phyloP scores from a whole-genome alignment of 2,329 filamentous ascomycete genomes.

The Calonectria henricotiae region DNA sequence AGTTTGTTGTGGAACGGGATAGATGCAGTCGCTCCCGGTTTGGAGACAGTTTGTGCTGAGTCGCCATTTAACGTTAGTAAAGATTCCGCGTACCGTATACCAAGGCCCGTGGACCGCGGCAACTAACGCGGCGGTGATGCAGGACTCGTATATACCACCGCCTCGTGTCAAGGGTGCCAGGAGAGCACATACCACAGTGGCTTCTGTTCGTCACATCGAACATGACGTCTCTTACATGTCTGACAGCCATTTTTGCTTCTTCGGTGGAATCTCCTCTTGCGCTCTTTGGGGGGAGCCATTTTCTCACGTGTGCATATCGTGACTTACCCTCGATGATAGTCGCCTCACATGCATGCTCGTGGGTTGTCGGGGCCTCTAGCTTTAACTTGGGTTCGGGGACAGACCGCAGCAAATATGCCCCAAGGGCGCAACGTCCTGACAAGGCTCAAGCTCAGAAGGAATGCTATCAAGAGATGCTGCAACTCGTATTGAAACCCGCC shows the following conservation, averaged over 20 bases:
- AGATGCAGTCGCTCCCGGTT: conserved; percentile 63
- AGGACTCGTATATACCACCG: conserved; percentile 49
- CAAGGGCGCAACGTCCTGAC: conserved; percentile 43
- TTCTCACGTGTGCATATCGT: conserved; percentile 46
- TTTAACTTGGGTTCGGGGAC: conserved; percentile 45
- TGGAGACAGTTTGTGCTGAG: conserved; percentile 64
- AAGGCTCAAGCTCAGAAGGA: conserved; percentile 47
- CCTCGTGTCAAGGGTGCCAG: conserved; percentile 44
- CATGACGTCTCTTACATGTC: conserved; percentile 62
- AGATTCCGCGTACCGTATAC: conserved; percentile 27
- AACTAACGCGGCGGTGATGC: conserved; percentile 40
- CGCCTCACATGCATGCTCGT: conserved; percentile 49
- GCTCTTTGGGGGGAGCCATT: conserved; percentile 58
- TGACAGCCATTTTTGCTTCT: conserved; percentile 59
- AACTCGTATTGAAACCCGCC: conserved; percentile 52
- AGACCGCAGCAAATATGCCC: conserved; percentile 50
- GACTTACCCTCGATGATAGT: conserved; percentile 38
- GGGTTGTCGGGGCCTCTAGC: conserved; percentile 46
- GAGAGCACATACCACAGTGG: conserved; percentile 62
- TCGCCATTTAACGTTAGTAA: conserved; percentile 49
- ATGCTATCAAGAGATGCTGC: conserved; percentile 47
- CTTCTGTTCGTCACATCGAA: conserved; percentile 65
- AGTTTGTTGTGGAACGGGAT: conserved; percentile 52
- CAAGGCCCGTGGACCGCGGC: conserved; percentile 32
- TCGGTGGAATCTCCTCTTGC: conserved; percentile 59